Conservation (phyloP, 805 yeast genomes). For the Saccharomycodes ludwigii region DNA sequence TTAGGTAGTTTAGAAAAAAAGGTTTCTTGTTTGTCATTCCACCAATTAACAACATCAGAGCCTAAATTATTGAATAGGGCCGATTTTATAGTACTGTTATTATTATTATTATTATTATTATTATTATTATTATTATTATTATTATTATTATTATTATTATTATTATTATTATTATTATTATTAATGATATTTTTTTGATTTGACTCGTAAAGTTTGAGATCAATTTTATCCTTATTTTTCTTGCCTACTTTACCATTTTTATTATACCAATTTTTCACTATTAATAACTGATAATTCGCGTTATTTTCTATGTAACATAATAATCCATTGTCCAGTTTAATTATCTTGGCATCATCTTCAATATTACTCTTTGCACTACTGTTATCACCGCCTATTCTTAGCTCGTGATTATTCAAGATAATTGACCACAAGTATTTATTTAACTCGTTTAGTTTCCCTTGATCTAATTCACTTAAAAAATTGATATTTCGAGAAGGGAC, state of each 20-base stretch:
- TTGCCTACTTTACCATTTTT: too few relatives aligned
- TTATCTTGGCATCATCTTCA: constrained; percentile 16
- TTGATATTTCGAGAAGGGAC: too few relatives aligned
- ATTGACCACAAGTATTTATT: neutral
- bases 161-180: too few relatives aligned
- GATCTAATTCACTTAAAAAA: too few relatives aligned
- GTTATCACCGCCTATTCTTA: too few relatives aligned
- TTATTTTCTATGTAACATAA: constrained; percentile 18
- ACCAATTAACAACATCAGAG: constrained; percentile 15
- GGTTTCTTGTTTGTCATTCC: constrained; percentile 6
- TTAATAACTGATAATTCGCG: constrained; percentile 8
- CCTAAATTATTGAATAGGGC: constrained; percentile 14
- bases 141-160: neutral
- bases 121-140: neutral
- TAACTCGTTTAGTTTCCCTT: neutral
- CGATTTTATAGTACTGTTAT: constrained; percentile 1
- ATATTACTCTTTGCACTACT: constrained; percentile 11
- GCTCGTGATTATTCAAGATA: neutral
- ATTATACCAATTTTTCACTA: constrained; percentile 22
- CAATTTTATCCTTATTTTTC: too few relatives aligned
- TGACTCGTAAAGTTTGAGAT: too few relatives aligned
- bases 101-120: neutral
- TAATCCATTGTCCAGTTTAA: constrained; percentile 21
- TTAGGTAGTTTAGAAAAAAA: neutral
- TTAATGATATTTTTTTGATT: too few relatives aligned